Percentiles rank a stretch among this genome's conserved stretches.
These are phyloP conservation scores for Beauveria asiatica DNA, from an alignment of 2,329 filamentous ascomycete species.

Conservation along the genomic window DNA sequence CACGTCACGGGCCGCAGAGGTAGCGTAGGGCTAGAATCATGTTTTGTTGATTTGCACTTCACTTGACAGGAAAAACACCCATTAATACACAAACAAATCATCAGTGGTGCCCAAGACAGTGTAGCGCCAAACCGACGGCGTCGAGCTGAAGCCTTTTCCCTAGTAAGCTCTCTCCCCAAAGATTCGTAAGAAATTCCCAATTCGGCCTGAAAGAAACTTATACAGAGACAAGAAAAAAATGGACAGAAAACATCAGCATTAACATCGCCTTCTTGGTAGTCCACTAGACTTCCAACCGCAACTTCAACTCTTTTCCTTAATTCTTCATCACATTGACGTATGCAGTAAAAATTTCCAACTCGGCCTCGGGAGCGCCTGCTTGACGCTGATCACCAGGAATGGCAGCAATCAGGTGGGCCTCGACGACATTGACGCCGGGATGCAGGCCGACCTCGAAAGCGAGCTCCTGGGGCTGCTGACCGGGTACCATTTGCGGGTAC, in stretches of 20 bases:
- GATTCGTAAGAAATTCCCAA: background rate
- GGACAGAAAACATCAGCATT: background rate
- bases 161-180: background rate
- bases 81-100: background rate
- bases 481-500: slow-evolving; percentile 38
- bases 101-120: background rate
- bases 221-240: background rate
- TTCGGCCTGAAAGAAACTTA: background rate
- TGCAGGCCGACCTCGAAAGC: slow-evolving; percentile 67
- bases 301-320: slow-evolving; percentile 17
- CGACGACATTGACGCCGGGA: slow-evolving; percentile 67
- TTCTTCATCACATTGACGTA: slow-evolving; percentile 60
- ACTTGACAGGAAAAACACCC: background rate
- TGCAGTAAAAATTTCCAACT: slow-evolving; percentile 71
- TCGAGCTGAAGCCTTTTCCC: background rate
- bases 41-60: background rate
- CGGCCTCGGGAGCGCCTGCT: slow-evolving; percentile 53
- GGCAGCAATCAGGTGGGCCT: slow-evolving; percentile 68
- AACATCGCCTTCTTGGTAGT: background rate
- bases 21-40: background rate
- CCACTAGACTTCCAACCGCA: background rate
- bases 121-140: background rate
- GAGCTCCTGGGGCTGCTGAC: slow-evolving; percentile 51
- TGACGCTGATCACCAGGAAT: slow-evolving; percentile 51
- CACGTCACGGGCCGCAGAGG: background rate